Base-by-base conservation (phyloP, 768 basidiomycete species). In the Coprinellus micaceus region DNA sequence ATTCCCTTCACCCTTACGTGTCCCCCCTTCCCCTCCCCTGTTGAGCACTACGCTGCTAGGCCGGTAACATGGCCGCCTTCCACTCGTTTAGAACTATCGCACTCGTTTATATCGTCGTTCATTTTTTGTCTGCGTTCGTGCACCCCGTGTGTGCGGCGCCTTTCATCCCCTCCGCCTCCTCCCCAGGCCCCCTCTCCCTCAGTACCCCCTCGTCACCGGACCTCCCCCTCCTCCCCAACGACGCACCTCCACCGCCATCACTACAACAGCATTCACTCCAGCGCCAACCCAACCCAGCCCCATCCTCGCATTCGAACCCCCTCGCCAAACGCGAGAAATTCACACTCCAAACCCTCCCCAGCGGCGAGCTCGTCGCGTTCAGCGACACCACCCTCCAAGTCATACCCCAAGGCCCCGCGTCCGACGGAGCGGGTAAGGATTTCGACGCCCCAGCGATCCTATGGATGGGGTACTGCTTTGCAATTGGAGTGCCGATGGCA, bases 391-490 rank as follows among this genome's bases (percentile, higher is more conserved):
- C 82, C 0, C 67, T 69, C n/a, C 61, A 70, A 48, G 56, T 66
- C 24, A 73, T 86, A 9, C 69, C 77, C 4, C 86, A 88, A 66
- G 81, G 80, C 0, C 54, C 71, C 4, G 85, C 80, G 2, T 74
- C 82, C 2, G 86, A 88, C 62, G 86, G 85, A 7, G 73, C 79
- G 28, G 85, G 86, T 5, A 52, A 48, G 4, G 67, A 70, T 7
- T 81, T 81, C 60, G 71, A 75, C 46, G 55, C 70, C 2, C 67
- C 82, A 22, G 82, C 84, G 1, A 44, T 84, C 12, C 61, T 86
- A 19, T 88, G 86, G 87, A 76, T 85, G 9, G 70, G 62, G 7
- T 84, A 82, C 58, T 75, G 73, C 25, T 74, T 83, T 54, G 56
- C 73, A 10, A 58, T 83, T 50, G 87, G 87, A 19, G 36, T 70